Percentiles rank a stretch among this genome's conserved stretches.
phyloP scores from a whole-genome alignment of 2,329 filamentous ascomycete species.

The Seiridium cupressi region DNA sequence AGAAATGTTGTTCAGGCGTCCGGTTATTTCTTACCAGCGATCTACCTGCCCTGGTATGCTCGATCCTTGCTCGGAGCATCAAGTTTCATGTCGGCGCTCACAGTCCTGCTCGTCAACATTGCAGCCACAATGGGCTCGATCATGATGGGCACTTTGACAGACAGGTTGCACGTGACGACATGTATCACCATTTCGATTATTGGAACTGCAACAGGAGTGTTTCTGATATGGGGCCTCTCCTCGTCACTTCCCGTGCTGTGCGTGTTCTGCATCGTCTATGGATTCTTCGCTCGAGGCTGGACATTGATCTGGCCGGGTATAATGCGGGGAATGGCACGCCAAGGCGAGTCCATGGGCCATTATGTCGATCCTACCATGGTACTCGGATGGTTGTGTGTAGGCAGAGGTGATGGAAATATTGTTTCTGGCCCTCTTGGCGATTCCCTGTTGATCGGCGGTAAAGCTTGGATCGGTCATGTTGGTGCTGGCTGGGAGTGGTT shows the following conservation, averaged over 20 bases:
- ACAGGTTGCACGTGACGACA: conserved; percentile 41
- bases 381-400: conserved; percentile 50
- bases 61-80: conserved; percentile 34
- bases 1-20: conserved; percentile 57
- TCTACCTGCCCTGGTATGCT: conserved; percentile 52
- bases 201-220: conserved; percentile 43
- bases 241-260: conserved; percentile 52
- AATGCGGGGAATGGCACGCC: conserved; percentile 27
- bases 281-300: conserved; percentile 51
- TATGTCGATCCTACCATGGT: conserved; percentile 50
- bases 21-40: conserved; percentile 61
- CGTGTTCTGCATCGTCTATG: conserved; percentile 49
- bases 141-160: conserved; percentile 44
- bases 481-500: conserved; percentile 46
- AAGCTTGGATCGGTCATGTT: conserved; percentile 34
- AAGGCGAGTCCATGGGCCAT: conserved; percentile 12
- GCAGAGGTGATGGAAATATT: conserved; percentile 61
- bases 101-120: conserved; percentile 46
- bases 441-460: conserved; percentile 40
- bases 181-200: conserved; percentile 47
- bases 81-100: conserved; percentile 40
- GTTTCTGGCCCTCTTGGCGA: conserved; percentile 56
- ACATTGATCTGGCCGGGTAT: conserved; percentile 19
- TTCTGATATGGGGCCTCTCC: conserved; percentile 63
- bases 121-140: conserved; percentile 43